phyloP scores from a whole-genome alignment of 192 early-diverging fungal genomes.

The Coemansia sp. region DNA sequence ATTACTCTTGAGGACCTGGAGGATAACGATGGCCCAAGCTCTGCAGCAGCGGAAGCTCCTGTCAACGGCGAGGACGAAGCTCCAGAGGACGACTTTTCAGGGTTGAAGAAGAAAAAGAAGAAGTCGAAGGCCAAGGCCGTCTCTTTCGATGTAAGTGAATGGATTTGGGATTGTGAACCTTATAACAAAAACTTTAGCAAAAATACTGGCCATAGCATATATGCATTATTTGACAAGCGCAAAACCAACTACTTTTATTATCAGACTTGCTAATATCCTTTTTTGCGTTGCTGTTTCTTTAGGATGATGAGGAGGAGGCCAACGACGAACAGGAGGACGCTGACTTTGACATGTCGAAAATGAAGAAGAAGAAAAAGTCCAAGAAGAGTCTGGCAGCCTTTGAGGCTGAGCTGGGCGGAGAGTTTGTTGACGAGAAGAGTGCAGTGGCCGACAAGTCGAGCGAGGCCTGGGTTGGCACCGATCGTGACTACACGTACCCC shows the following conservation, averaged over 20 bases:
- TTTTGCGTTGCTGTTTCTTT: slow-evolving; percentile 10
- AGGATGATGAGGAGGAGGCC: slow-evolving; percentile 43
- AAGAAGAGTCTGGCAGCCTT: slow-evolving; percentile 86
- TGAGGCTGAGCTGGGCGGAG: slow-evolving; percentile 72
- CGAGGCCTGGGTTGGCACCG: slow-evolving; percentile 86
- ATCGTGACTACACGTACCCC: slow-evolving; percentile 92
- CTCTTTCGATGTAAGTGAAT: slow-evolving; percentile 44
- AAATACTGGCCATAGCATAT: not conserved
- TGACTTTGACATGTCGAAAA: slow-evolving; percentile 38
- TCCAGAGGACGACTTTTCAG: slow-evolving; percentile 43
- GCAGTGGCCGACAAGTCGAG: slow-evolving; percentile 43
- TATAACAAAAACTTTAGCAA: not conserved
- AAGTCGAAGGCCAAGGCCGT: slow-evolving; percentile 58
- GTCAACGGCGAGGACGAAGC: slow-evolving; percentile 33
- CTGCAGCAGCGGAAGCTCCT: slow-evolving; percentile 14
- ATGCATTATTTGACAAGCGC: too few relatives aligned
- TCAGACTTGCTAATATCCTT: not conserved
- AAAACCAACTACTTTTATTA: too few relatives aligned
- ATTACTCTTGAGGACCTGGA: slow-evolving; percentile 42
- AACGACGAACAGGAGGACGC: slow-evolving; percentile 37
- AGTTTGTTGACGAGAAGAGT: slow-evolving; percentile 55
- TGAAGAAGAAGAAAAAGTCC: slow-evolving; percentile 67
- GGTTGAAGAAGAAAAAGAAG: slow-evolving; percentile 62
- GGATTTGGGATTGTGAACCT: not conserved
- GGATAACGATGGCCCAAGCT: slow-evolving; percentile 27